Base-by-base conservation (phyloP, 2,329 filamentous ascomycete species). In the Dichotomopilus funicola region DNA sequence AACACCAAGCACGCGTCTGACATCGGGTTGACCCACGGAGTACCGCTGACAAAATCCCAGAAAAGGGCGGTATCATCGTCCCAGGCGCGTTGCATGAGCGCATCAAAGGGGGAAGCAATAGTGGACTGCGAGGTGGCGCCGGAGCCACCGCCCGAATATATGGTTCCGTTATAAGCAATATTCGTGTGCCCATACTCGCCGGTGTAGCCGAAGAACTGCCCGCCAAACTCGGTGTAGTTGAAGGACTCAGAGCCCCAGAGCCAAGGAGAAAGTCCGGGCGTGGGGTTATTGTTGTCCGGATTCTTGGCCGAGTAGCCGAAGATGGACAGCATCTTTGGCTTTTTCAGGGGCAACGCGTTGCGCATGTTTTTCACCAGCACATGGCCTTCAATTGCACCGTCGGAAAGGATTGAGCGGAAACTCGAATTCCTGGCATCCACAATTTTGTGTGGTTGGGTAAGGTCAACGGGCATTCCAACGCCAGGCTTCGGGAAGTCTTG, bases 1-100 rank as follows among this genome's bases (percentile, higher is more conserved):
- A 87, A 81, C 0, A 86, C 81, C 2, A 87, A 69, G 60, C 89
- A 94, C 6, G 89, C 76, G 63, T 91, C 78, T 1, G 78, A 75
- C 4, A 60, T 68, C 1, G 72, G 66, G 49, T 78, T 72, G 6
- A 86, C 77, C 5, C 69, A 62, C 0, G 83, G 81, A 1, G 73
- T 67, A 1, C 66, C 64, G 1, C 70, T 75, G 12, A 67, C 66
- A 58, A 85, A 80, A 64, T 88, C 84, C 75, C 79, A 84, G 65
- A 78, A 79, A 1, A 87, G 64, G 0, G 75, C 74, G 0, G 81
- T 85, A 46, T 73, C 75, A 55, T 87, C 82, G 8, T 78, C 68
- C 50, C 73, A 75, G 0, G 79, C 78, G 37, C 73, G 76, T 38
- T 75, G 68, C 27, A 74, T 70, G 33, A 85, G 67, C 0, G 81